Conservation (phyloP, 2,329 filamentous ascomycete genomes). For the Zasmidium cellare region DNA sequence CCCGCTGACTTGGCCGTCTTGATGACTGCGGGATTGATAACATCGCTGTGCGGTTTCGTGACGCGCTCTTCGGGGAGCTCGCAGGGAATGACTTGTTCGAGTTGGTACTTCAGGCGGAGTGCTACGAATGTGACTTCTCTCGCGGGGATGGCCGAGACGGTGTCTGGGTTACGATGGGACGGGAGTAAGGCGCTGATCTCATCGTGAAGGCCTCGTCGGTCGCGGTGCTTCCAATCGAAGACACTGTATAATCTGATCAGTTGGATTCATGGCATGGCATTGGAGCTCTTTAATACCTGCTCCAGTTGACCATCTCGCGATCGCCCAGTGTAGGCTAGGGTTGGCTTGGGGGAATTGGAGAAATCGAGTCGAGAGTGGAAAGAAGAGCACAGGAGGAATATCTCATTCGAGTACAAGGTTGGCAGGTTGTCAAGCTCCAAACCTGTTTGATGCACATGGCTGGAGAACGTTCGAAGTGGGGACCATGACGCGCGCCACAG, state of each 20-base stretch:
- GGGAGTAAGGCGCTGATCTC: conserved; percentile 59
- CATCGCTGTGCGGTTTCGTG: conserved; percentile 75
- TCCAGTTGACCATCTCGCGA: conserved; percentile 8
- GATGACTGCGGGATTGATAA: conserved; percentile 81
- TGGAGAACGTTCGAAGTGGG: neutral
- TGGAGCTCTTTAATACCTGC: conserved; percentile 1
- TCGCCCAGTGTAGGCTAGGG: neutral
- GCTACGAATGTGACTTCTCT: conserved; percentile 85
- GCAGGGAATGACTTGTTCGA: conserved; percentile 86
- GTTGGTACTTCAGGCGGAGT: conserved; percentile 83
- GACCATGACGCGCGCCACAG: neutral
- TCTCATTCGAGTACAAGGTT: too few relatives aligned
- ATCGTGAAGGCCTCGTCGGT: conserved; percentile 41
- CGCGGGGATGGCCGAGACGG: conserved; percentile 69
- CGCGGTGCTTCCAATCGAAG: conserved; percentile 35
- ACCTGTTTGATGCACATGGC: neutral
- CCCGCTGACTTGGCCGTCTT: conserved; percentile 80
- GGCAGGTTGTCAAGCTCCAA: neutral
- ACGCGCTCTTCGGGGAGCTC: conserved; percentile 77
- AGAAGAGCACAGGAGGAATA: conserved; percentile 1
- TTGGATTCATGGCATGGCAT: neutral
- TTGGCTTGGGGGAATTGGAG: too few relatives aligned
- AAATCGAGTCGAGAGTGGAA: too few relatives aligned
- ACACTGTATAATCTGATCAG: conserved; percentile 4
- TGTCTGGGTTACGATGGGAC: conserved; percentile 54